Conservation (phyloP, 179 eudicot species). For the Beta corolliflora region DNA sequence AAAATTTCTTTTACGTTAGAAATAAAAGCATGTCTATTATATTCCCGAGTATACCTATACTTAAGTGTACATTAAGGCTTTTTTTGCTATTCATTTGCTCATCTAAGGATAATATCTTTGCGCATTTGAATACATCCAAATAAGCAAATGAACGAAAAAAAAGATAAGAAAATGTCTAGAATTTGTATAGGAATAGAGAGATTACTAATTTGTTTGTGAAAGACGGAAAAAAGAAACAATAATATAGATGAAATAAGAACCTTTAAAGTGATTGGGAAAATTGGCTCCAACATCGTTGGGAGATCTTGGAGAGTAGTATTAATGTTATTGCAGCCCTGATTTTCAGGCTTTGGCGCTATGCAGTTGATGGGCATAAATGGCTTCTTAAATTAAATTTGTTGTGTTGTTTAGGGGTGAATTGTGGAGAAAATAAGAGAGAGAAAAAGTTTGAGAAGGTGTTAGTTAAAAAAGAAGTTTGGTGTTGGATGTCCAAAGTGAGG, state of each 20-base stretch:
- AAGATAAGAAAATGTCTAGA: no score
- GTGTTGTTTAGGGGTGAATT: constrained; percentile 11
- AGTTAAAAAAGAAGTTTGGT: constrained; percentile 23
- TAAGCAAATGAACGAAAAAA: neutral
- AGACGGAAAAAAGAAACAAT: no score
- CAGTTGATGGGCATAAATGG: constrained; percentile 23
- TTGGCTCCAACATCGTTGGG: constrained; percentile 39
- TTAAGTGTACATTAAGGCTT: no score
- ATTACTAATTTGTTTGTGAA: no score
- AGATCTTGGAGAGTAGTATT: constrained; percentile 7
- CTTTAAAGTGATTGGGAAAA: constrained; percentile 39
- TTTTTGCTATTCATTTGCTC: no score
- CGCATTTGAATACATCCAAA: no score
- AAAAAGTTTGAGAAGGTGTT: constrained; percentile 21
- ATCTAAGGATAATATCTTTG: no score
- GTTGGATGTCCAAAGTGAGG: constrained; percentile 24
- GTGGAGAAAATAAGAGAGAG: constrained; percentile 13
- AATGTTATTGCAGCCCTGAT: constrained; percentile 16
- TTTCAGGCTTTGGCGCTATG: constrained; percentile 27
- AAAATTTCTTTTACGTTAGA: no score
- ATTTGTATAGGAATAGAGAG: no score
- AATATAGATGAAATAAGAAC: constrained; percentile 10
- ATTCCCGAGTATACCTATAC: no score
- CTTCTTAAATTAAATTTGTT: neutral
- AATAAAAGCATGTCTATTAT: no score